Conservation (phyloP, 2,329 filamentous ascomycete genomes). For the Diaporthe destruens region DNA sequence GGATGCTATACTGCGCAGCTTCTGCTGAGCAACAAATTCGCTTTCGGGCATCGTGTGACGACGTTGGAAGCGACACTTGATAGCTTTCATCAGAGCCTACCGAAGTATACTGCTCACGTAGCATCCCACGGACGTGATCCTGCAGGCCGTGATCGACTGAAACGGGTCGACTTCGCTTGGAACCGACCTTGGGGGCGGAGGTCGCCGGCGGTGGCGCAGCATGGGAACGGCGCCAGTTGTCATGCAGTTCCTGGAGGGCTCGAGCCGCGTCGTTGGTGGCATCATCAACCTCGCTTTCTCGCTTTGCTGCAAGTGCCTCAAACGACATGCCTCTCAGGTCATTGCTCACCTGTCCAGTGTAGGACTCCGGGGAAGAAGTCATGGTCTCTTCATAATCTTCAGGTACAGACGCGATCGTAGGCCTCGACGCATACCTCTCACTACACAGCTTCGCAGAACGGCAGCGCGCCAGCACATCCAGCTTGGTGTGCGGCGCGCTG, state of each 20-base stretch:
- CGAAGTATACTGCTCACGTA: constrained; percentile 56
- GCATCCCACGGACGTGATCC: constrained; percentile 75
- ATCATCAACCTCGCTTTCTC: constrained; percentile 63
- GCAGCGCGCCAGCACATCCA: constrained; percentile 74
- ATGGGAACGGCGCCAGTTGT: constrained; percentile 56
- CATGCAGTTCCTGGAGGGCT: constrained; percentile 71
- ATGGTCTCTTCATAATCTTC: constrained; percentile 67
- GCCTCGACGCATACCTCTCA: constrained; percentile 67
- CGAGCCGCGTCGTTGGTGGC: constrained; percentile 67
- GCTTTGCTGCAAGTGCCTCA: constrained; percentile 60
- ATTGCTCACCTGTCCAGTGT: constrained; percentile 65
- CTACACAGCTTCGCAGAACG: constrained; percentile 68
- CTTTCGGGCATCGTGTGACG: constrained; percentile 67
- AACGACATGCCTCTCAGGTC: constrained; percentile 63
- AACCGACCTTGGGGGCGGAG: constrained; percentile 54
- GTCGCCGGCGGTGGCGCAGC: constrained; percentile 50
- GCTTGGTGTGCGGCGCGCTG: constrained; percentile 70
- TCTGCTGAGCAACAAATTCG: constrained; percentile 76
- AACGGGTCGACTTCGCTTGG: constrained; percentile 71
- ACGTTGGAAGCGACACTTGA: constrained; percentile 57
- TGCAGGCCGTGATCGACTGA: constrained; percentile 73
- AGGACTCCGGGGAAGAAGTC: constrained; percentile 69
- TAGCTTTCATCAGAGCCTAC: constrained; percentile 50
- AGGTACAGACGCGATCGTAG: constrained; percentile 68
- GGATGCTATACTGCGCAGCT: constrained; percentile 62